phyloP scores from a whole-genome alignment of 306 rosid genomes.

The Glycine tomentella region DNA sequence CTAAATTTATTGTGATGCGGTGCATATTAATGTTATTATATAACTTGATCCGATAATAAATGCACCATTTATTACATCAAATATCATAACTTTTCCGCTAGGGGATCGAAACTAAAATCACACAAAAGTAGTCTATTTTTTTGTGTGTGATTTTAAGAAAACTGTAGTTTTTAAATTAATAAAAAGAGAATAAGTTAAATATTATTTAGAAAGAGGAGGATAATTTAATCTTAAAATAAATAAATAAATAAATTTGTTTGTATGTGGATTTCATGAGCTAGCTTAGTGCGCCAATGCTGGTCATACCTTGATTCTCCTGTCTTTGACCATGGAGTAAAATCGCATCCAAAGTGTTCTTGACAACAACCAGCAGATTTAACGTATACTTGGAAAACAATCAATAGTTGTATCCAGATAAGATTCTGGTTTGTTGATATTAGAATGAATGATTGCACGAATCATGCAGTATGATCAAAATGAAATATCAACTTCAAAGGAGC shows the following conservation, averaged over 20 bases:
- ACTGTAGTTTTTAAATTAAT: too few relatives aligned
- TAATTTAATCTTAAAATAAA: too few relatives aligned
- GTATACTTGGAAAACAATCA: constrained; percentile 18
- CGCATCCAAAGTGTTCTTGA: constrained; percentile 31
- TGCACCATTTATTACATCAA: not conserved
- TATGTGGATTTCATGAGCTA: not conserved
- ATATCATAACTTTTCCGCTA: too few relatives aligned
- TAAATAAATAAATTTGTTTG: too few relatives aligned
- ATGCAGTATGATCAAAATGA: constrained; percentile 11
- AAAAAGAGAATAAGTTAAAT: too few relatives aligned
- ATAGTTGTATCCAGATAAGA: constrained; percentile 32
- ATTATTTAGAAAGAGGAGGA: too few relatives aligned
- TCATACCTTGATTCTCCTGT: constrained; percentile 10
- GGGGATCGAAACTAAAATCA: too few relatives aligned
- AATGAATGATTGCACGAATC: constrained; percentile 29
- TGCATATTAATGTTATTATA: not conserved
- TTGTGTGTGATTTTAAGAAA: too few relatives aligned
- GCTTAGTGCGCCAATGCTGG: constrained; percentile 17
- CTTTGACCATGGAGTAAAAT: constrained; percentile 22
- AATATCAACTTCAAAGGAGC: not conserved
- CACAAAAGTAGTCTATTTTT: too few relatives aligned
- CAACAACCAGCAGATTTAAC: constrained; percentile 32
- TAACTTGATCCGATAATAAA: not conserved
- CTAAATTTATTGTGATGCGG: not conserved
- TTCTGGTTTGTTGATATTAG: constrained; percentile 15